Evolutionary conservation across 2,329 filamentous ascomycete genomes (phyloP), one percentile per base, ranked within the genome.

Genomic region (Aspergillus niger): DNA sequence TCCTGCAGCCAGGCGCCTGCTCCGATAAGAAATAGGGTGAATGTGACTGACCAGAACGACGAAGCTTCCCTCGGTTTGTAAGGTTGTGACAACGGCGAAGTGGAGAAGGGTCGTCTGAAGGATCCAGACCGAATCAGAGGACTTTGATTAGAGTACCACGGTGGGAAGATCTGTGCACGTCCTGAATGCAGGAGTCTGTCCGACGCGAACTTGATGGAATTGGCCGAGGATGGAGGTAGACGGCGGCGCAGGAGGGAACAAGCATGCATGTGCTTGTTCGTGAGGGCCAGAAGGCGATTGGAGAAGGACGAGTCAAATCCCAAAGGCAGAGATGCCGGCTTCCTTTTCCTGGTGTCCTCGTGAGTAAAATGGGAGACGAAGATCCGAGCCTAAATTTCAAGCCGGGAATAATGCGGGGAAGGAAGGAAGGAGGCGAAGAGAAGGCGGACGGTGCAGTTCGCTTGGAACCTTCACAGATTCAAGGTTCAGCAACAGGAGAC

Each of bases 1-100:
- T 71, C 59, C 50, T 72, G 70, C 10, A 77, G 53, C 64, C 72
- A 76, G 48, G 72, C 64, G 47, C 74, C 76, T 64, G 74, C 71
- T 61, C 72, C 71, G 63, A 77, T 55, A 20, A 74, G 57, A 48
- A 72, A 52, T 3, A 76, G 54, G 49, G 74, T 66, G 59, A 76
- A 63, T 60, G 73, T 70, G 61, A 78, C 63, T 41, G 70, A 61
- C 76, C 77, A 79, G 58, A 75, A 66, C 54, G 74, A 76, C 6
- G 75, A 76, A 50, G 74, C 72, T 58, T 75, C 66, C 65, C 64
- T 74, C 58, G 71, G 70, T 61, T 71, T 65, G 61, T 63, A 60
- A 44, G 61, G 53, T 32, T 58, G 59, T 50, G 65, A 64, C 54
- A 59, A 62, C 55, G 64, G 54, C 20, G 63, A 57, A 56, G 70